Conservation (phyloP, 2,329 filamentous ascomycete genomes). For the Basipetospora sp. region DNA sequence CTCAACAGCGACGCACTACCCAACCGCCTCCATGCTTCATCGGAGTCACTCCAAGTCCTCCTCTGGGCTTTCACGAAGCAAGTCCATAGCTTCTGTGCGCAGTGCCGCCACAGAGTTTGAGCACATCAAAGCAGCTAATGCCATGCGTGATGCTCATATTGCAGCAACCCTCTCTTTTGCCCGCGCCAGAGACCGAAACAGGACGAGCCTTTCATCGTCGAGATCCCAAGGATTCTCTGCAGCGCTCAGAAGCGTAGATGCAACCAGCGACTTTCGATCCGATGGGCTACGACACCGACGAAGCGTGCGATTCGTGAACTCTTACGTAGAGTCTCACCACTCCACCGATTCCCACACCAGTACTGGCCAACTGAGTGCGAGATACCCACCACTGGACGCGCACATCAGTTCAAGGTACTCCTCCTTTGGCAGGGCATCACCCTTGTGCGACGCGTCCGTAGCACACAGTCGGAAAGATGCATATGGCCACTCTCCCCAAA, state of each 20-base stretch:
- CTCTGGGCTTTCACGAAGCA: constrained; percentile 32
- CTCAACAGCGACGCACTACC: not conserved
- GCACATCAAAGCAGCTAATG: constrained; percentile 32
- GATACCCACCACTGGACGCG: constrained; percentile 2
- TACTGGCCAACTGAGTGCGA: not conserved
- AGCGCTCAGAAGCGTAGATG: constrained; percentile 5
- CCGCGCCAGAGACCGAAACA: constrained; percentile 30
- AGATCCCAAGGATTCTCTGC: not conserved
- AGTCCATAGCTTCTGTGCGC: constrained; percentile 34
- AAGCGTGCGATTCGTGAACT: constrained; percentile 40
- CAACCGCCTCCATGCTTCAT: constrained; percentile 27
- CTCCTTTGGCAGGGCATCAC: not conserved
- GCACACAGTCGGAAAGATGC: not conserved
- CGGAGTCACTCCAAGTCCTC: constrained; percentile 32
- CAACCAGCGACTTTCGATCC: constrained; percentile 6
- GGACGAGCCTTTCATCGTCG: constrained; percentile 19
- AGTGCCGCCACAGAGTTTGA: constrained; percentile 29
- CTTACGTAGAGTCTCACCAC: no score
- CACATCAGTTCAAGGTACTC: not conserved
- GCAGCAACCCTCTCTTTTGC: constrained; percentile 48
- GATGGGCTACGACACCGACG: constrained; percentile 27
- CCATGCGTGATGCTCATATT: constrained; percentile 44
- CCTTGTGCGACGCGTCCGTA: not conserved
- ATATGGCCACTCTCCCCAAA: constrained; percentile 22
- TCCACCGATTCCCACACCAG: no score